Evolutionary conservation across 75 land plant genomes (phyloP), one percentile per base, ranked within the genome.

Genomic region (Ceratopteris richardii): DNA sequence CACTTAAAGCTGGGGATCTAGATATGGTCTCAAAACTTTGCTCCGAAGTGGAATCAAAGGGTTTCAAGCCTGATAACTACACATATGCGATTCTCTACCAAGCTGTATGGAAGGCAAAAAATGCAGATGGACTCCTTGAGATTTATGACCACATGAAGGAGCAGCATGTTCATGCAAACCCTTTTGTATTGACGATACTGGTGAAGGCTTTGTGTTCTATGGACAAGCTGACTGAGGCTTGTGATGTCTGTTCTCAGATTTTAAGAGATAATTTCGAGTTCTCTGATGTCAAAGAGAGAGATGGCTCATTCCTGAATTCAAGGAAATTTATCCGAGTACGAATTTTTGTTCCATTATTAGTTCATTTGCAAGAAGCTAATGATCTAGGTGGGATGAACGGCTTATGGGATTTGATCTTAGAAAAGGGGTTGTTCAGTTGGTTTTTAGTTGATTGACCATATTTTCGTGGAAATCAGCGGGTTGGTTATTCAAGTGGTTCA

Each of bases 71-170:
- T 2, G 88, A 89, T 80, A 63, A 54, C 19, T 75, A 76, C 61
- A 81, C 91, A 7, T 94, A 90, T 52, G 75, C 68, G 51, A 62
- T 80, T 0, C 57, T 94, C n/a, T 75, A 86, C 40, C 64, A 74
- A 61, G 91, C 82, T 22, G 47, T 90, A 43, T 74, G 75, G 40
- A 94, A 81, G 77, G 50, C 67, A 0, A 74, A 63, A 63, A 52
- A 66, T 43, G 37, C 80, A 56, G 88, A 79, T 24, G 70, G 62
- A 44, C 91, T 69, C 24, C 30, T 73, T 17, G 74, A 84, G 29
- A 36, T 86, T 20, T 86, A 67, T 63, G 61, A 53, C 26, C 59
- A 61, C 56, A 78, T 93, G 95, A 81, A 71, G 30, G n/a, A 48
- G 1, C 55, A 54, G 11, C 71, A 48, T 20, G 64, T 79, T 44